Base-by-base conservation (phyloP, 495 filamentous ascomycete species). In the Aspergillus bridgeri region DNA sequence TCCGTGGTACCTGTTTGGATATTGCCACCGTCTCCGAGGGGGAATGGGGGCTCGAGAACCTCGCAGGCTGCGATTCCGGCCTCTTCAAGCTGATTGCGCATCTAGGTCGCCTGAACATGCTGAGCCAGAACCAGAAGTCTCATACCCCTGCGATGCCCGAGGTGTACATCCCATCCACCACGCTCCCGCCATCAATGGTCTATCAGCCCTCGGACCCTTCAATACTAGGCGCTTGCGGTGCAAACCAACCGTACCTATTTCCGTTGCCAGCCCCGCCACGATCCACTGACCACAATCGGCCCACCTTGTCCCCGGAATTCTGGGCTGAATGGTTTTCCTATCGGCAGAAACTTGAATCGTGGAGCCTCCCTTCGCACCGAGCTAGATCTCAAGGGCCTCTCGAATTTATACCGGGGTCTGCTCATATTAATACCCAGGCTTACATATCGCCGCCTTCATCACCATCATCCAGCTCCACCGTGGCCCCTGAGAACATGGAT, bases 291-390 rank as follows among this genome's bases (percentile, higher is more conserved):
- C 56, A 62, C 27, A 56, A 57, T 5, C 33, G 57, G 44, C 63
- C 57, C 23, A 66, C 69, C 23, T 64, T 62, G n/a, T 73, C 71
- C 18, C 65, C 83, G 43, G 80, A 70, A 22, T 96, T 96, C 73
- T 94, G 91, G 91, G 74, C 77, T 23, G 91, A 96, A 72, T 96
- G 91, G 91, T 85, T 84, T 65, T 85, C 89, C 21, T 82, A 90
- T 17, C 89, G 88, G 51, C 79, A 83, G 50, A 81, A 83, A 22
- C 85, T 96, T n/a, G 85, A 91, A 66, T 83, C 81, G 63, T 95
- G 91, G 91, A 80, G 89, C 65, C 87, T 92, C 57, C 83, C 88
- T 60, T 68, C 83, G 45, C 65, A 63, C n/a, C 57, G 33, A 1
- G 33, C 33, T 38, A 13, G 33, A 15, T 38, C 62, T 8, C 25